Percentiles rank a stretch among this genome's conserved stretches.
Conservation (phyloP, 768 basidiomycete species). For the Boletus speciosus region DNA sequence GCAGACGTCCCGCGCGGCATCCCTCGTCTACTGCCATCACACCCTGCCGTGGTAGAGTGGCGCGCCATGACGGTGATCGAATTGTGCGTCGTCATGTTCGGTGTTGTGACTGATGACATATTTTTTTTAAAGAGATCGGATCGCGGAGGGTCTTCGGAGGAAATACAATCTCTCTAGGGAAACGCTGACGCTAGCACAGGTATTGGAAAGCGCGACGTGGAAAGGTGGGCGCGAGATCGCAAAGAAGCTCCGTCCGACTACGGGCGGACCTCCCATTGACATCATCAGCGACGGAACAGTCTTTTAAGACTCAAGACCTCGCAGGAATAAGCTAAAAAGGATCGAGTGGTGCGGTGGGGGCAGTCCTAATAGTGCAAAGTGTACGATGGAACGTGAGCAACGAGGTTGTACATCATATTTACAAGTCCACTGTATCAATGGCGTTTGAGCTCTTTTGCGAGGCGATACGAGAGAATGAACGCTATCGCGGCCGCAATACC, state of each 20-base stretch:
- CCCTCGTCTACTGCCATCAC: conserved; percentile 66
- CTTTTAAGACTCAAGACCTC: conserved; percentile 40
- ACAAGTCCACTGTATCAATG: not conserved
- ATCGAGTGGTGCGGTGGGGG: too few relatives aligned
- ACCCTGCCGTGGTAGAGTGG: conserved; percentile 95
- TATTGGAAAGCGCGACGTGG: conserved; percentile 95
- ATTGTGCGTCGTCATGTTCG: conserved; percentile 51
- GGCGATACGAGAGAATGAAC: conserved; percentile 50
- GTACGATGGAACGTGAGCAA: not conserved
- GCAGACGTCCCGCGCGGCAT: conserved; percentile 37
- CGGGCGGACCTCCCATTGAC: conserved; percentile 82
- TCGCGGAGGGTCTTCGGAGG: conserved; percentile 64
- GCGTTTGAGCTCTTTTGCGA: conserved; percentile 51
- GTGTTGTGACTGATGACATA: not conserved
- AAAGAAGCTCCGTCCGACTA: conserved; percentile 63
- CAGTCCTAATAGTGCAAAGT: too few relatives aligned
- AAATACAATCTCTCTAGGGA: conserved; percentile 48
- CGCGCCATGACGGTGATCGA: conserved; percentile 92
- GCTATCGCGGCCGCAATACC: conserved; percentile 54
- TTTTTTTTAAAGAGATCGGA: conserved; percentile 52
- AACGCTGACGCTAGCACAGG: conserved; percentile 75
- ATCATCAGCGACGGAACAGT: conserved; percentile 84
- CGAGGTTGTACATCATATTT: too few relatives aligned
- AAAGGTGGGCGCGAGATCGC: conserved; percentile 95
- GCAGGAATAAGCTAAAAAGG: too few relatives aligned